Base-by-base conservation (phyloP, 2,329 filamentous ascomycete genomes). In the Aspergillus arachidicola region DNA sequence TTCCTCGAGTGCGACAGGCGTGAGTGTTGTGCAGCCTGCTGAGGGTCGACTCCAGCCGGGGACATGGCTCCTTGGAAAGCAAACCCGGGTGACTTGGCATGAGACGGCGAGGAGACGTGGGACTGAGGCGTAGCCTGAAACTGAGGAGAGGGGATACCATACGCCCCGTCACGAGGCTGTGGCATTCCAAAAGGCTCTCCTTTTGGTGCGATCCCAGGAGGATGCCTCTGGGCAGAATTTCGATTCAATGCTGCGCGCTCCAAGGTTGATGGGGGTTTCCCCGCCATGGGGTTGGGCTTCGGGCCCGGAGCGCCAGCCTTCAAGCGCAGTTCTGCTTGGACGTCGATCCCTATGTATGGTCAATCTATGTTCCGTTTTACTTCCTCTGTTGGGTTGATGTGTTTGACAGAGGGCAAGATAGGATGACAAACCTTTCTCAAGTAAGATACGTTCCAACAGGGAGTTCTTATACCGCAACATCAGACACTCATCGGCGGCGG, bases 391-490 rank as follows among this genome's bases (percentile, higher is more conserved):
- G 6, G 7, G 10, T 16, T 36, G 34, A 16, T 36, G 21, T 14
- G 19, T 21, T 14, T 63, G 41, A 16, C 58, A 46, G 41, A 57
- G 23, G 32, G 14, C 51, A 28, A 38, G 30, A 21, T 19, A 28
- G 23, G 30, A 50, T 32, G 19, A 59, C 63, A 3, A 59, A 95
- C 93, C 94, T 85, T 98, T 98, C 81, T 99, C 95, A 43, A 99
- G 86, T 59, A 99, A 86, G 74, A 99, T 96, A 63, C 95, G 89
- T 81, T 99, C 95, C 41, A 99, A 86, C 56, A 98, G 84, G 46
- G 95, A 98, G 79, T 98, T 99, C 83, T 98, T 98, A 80, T 98
- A 99, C 63, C 95, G 91, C 72, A 99, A 85, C 95, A 99, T 98
- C 74, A 98, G 81, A 77, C 95, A 98, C 80, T 98, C 95, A 78